Evolutionary conservation across 371 early-diverging fungal genomes (phyloP), one percentile per base, ranked within the genome.

Genomic region (Haplosporangium sp.): DNA sequence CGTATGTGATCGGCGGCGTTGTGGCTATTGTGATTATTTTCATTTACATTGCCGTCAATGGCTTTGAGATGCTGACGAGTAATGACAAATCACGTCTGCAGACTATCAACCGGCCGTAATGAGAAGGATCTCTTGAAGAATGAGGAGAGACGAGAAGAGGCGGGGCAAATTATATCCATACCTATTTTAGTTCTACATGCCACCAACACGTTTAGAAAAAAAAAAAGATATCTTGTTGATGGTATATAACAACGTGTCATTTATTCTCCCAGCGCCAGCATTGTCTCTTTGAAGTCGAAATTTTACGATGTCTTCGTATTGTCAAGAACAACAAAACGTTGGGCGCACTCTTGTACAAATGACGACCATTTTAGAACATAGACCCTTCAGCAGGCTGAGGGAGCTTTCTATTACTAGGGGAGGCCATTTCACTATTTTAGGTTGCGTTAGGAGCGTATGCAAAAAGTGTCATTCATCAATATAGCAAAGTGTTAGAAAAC

Each of bases 351-450:
- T n/a, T n/a, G n/a, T n/a, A n/a, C n/a, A n/a, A n/a, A n/a, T n/a
- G n/a, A n/a, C n/a, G n/a, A n/a, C n/a, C n/a, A n/a, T n/a, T n/a
- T n/a, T 84, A 89, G 70, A 84, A 95, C 23, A 75, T 85, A 55
- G 89, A 76, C 23, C 95, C 95, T 85, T 97, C 97, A 48, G 92
- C 83, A 46, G 98, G 98, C 84, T 97, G 98, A 42, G 92, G 84
- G 45, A 95, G 83, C 83, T 96, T 96, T 73, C 91, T 84, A 86
- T 94, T 93, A 45, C 84, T 83, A 23, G 91, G 83, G 38, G 87
- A 86, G 43, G 90, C 92, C 98, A 98, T 98, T 73, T 96, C 96
- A 64, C 96, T 95, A 72, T n/a, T n/a, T n/a, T n/a, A n/a, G n/a
- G n/a, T n/a, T n/a, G n/a, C n/a, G n/a, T n/a, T n/a, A n/a, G n/a